Percentiles rank a stretch among this genome's conserved stretches.
phyloP scores from a whole-genome alignment of 169 alveolate genomes.

The Plasmodium inui region DNA sequence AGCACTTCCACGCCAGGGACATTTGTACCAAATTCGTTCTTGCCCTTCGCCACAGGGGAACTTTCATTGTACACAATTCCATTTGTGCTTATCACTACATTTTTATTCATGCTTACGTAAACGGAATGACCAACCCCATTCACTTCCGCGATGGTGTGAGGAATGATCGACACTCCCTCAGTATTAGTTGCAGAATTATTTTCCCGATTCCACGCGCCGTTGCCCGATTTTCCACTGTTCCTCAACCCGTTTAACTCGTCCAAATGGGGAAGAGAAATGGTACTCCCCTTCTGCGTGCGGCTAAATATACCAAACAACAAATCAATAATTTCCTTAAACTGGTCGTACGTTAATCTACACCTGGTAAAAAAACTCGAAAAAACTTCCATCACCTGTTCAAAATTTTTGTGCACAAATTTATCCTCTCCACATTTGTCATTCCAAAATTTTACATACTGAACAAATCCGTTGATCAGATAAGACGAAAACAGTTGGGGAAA shows the following conservation, averaged over 20 bases:
- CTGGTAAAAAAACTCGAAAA: slow-evolving; percentile 16
- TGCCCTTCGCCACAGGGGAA: background rate
- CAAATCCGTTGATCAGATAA: slow-evolving; percentile 32
- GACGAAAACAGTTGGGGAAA: slow-evolving; percentile 50
- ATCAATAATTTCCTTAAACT: slow-evolving; percentile 23
- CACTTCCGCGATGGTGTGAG: background rate
- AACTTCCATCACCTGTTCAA: slow-evolving; percentile 24
- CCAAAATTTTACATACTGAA: slow-evolving; percentile 20
- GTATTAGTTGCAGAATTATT: background rate
- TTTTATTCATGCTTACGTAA: background rate
- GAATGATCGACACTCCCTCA: background rate
- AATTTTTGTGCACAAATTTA: background rate
- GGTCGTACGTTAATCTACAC: slow-evolving; percentile 27
- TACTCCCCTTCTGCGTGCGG: background rate
- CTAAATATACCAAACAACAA: background rate
- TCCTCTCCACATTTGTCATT: slow-evolving; percentile 3
- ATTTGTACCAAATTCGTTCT: background rate
- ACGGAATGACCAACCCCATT: background rate
- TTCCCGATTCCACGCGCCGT: background rate
- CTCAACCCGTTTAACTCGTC: background rate
- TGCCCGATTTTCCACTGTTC: background rate
- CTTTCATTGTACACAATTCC: background rate
- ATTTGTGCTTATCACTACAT: background rate
- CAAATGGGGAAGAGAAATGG: background rate
- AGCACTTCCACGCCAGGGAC: background rate